phyloP scores from a whole-genome alignment of 2,329 filamentous ascomycete genomes.

The Pseudogymnoascus pannorum region DNA sequence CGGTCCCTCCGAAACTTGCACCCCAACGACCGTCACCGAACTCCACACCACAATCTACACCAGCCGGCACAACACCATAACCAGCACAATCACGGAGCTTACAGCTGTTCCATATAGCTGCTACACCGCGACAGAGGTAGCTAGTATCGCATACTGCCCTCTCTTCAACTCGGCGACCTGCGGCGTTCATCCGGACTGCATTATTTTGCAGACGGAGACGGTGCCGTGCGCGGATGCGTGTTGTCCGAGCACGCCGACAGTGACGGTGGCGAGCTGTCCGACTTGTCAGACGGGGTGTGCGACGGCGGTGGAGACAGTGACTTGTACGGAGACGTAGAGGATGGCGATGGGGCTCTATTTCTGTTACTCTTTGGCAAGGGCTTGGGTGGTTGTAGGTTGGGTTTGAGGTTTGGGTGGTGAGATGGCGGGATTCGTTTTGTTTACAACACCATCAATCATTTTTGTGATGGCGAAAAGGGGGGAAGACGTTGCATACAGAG shows the following conservation, averaged over 20 bases:
- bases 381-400: not conserved
- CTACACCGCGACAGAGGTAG: not conserved
- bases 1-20: not conserved
- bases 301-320: conserved; percentile 20
- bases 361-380: not conserved
- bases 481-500: no score
- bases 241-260: conserved; percentile 33
- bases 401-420: not conserved
- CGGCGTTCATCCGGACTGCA: conserved; percentile 13
- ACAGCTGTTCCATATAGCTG: not conserved
- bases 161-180: conserved; percentile 12
- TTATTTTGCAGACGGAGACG: conserved; percentile 23
- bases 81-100: not conserved
- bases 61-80: not conserved
- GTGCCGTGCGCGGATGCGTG: conserved; percentile 33
- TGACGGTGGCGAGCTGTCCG: conserved; percentile 21
- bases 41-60: not conserved
- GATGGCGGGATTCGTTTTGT: no score
- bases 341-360: not conserved
- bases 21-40: not conserved
- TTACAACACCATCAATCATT: no score
- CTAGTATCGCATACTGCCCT: not conserved
- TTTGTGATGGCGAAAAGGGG: no score
- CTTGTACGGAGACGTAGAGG: not conserved
- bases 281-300: conserved; percentile 25